These are phyloP conservation scores for Saccharomycopsis hybrid DNA, from an alignment of 1,139 yeast genomes.

Conservation along the genomic window DNA sequence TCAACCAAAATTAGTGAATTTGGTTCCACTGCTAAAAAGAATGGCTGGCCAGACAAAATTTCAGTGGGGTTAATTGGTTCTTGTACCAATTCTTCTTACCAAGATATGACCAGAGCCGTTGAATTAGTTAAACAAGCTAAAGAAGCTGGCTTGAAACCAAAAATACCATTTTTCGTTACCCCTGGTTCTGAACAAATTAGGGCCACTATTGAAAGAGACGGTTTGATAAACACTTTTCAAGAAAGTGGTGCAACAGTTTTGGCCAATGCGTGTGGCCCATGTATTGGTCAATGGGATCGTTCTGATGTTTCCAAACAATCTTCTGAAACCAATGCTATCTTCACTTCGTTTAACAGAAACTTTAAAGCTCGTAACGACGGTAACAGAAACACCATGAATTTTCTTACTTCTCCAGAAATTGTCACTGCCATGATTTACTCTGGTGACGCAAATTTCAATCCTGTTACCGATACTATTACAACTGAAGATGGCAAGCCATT, in stretches of 20 bases:
- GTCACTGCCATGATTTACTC: conserved; percentile 96
- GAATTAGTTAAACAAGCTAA: conserved; percentile 83
- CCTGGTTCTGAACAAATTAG: conserved; percentile 99
- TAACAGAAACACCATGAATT: conserved; percentile 93
- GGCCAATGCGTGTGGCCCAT: conserved; percentile 98
- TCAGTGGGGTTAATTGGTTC: conserved; percentile 95
- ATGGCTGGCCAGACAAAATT: conserved; percentile 76
- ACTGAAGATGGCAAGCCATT: conserved; percentile 62
- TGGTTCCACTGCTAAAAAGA: conserved; percentile 53
- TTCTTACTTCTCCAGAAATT: conserved; percentile 92
- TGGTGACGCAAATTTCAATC: conserved; percentile 85
- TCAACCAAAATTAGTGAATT: conserved; percentile 77
- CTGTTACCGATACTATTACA: conserved; percentile 67
- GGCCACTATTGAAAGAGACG: conserved; percentile 95
- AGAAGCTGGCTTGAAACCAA: conserved; percentile 80
- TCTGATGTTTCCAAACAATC: conserved; percentile 56
- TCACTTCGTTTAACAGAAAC: conserved; percentile 94
- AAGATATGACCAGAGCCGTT: conserved; percentile 95
- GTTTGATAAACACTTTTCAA: conserved; percentile 71
- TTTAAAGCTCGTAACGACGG: conserved; percentile 98
- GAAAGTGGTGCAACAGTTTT: conserved; percentile 83
- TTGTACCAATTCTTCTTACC: conserved; percentile 95
- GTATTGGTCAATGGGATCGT: conserved; percentile 99
- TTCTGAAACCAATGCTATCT: conserved; percentile 69
- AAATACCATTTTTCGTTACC: conserved; percentile 86